These are phyloP conservation scores for Dianthus caryophyllus DNA, from an alignment of 148 eudicot genomes.

Conservation along the genomic window DNA sequence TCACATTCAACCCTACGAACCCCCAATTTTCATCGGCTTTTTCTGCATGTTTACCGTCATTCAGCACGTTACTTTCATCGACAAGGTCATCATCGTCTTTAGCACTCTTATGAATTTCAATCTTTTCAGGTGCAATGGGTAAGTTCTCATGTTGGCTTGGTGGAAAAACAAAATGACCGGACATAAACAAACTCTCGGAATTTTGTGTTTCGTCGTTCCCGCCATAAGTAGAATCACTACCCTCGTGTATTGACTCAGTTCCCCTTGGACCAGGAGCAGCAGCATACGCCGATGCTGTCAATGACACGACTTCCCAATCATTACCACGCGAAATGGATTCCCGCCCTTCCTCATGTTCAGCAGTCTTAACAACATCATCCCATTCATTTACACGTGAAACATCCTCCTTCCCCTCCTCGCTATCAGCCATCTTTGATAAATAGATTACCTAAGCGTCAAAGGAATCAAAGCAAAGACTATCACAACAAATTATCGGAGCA, in stretches of 20 bases:
- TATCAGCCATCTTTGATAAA: conserved; percentile 29
- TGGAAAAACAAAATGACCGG: conserved; percentile 86
- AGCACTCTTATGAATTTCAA: conserved; percentile 29
- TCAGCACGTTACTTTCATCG: conserved; percentile 26
- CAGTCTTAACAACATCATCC: conserved; percentile 28
- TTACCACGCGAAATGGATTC: conserved; percentile 41
- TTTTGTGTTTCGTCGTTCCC: conserved; percentile 45
- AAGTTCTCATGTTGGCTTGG: conserved; percentile 81
- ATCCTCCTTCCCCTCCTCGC: conserved; percentile 26
- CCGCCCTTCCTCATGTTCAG: conserved; percentile 41
- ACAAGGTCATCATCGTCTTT: conserved; percentile 36
- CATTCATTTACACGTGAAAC: conserved; percentile 24
- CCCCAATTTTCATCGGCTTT: conserved; percentile 46
- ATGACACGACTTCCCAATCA: conserved; percentile 97
- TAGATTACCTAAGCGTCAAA: conserved; percentile 14
- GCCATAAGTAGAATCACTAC: conserved; percentile 19
- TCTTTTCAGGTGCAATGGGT: conserved; percentile 49
- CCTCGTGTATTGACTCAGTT: conserved; percentile 39
- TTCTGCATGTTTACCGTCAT: conserved; percentile 30
- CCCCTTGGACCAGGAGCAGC: conserved; percentile 71
- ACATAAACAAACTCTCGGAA: conserved; percentile 69
- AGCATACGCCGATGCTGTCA: conserved; percentile 92
- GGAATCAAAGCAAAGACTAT: not conserved
- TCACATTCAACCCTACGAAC: conserved; percentile 32
- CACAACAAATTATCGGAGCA: not conserved